Conservation (phyloP, 2,329 filamentous ascomycete species). For the Penicillium sp. region DNA sequence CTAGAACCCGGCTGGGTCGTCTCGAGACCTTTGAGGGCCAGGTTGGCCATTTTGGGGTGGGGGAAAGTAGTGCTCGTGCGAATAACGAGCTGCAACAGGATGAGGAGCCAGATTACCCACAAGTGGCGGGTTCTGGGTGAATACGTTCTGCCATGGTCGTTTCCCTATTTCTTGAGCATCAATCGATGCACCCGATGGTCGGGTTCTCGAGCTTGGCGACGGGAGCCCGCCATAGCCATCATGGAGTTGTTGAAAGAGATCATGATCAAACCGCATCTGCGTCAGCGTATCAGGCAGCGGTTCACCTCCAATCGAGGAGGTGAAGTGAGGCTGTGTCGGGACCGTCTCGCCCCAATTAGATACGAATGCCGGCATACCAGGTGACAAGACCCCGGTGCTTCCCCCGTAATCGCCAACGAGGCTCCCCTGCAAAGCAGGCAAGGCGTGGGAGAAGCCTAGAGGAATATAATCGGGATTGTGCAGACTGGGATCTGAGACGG, state of each 20-base stretch:
- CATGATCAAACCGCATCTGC: constrained; percentile 36
- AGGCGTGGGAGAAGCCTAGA: constrained; percentile 30
- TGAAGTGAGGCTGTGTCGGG: constrained; percentile 26
- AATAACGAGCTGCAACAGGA: constrained; percentile 14
- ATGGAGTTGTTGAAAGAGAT: constrained; percentile 33
- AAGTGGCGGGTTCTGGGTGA: constrained; percentile 6
- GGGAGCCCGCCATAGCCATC: constrained; percentile 31
- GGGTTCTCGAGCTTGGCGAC: constrained; percentile 24
- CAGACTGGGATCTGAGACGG: constrained; percentile 26
- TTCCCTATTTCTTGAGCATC: constrained; percentile 9
- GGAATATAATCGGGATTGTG: constrained; percentile 28
- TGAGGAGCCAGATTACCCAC: constrained; percentile 11
- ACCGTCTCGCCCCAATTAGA: constrained; percentile 31
- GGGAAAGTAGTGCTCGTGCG: constrained; percentile 14
- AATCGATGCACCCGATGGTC: constrained; percentile 18
- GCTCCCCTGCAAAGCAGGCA: constrained; percentile 32
- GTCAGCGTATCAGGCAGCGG: constrained; percentile 29
- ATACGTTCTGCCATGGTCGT: constrained; percentile 14
- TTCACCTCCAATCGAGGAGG: constrained; percentile 27
- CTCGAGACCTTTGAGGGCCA: constrained; percentile 13
- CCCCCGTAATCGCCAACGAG: constrained; percentile 31
- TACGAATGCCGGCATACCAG: constrained; percentile 23
- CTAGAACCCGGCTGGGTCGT: constrained; percentile 10
- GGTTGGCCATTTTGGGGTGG: constrained; percentile 13
- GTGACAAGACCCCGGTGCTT: constrained; percentile 27